These are phyloP conservation scores for Psilocybe cyanescens DNA, from an alignment of 768 basidiomycete genomes.

Conservation along the genomic window DNA sequence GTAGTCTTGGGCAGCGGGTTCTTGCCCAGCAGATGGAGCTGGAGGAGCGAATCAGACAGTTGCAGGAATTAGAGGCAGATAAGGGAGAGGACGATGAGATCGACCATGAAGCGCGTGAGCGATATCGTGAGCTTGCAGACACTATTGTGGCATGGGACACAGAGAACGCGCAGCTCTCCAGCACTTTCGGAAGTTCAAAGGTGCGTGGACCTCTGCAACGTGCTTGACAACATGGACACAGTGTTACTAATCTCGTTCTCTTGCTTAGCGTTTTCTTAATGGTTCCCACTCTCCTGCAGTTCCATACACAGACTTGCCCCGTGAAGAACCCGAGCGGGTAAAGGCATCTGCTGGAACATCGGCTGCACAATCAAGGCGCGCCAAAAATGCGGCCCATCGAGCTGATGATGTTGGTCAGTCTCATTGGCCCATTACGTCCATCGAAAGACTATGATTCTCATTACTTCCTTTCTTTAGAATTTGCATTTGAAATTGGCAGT, in stretches of 20 bases:
- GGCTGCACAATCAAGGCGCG: constrained; percentile 84
- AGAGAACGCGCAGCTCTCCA: constrained; percentile 79
- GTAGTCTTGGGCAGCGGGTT: constrained; percentile 91
- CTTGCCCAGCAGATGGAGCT: constrained; percentile 93
- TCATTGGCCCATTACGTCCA: constrained; percentile 20
- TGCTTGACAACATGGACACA: background rate
- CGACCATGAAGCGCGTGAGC: constrained; percentile 68
- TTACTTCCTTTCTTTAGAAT: constrained; percentile 60
- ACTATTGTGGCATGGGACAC: constrained; percentile 77
- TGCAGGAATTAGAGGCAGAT: constrained; percentile 73
- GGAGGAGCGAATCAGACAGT: constrained; percentile 82
- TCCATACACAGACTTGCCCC: constrained; percentile 54
- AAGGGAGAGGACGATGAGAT: constrained; percentile 66
- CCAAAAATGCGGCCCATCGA: constrained; percentile 90
- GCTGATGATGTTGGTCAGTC: constrained; percentile 86
- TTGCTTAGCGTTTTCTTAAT: constrained; percentile 42
- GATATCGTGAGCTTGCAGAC: constrained; percentile 77
- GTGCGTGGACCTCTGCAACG: constrained; percentile 40
- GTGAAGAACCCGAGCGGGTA: constrained; percentile 64
- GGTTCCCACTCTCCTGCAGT: constrained; percentile 51
- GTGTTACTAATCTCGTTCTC: constrained; percentile 10
- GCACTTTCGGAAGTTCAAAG: constrained; percentile 63
- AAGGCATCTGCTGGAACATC: constrained; percentile 67
- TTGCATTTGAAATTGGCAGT: constrained; percentile 97
- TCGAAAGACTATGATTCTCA: constrained; percentile 17